phyloP scores from a whole-genome alignment of 1,284 basidiomycete genomes.

The Sanghuangporus weigelae region DNA sequence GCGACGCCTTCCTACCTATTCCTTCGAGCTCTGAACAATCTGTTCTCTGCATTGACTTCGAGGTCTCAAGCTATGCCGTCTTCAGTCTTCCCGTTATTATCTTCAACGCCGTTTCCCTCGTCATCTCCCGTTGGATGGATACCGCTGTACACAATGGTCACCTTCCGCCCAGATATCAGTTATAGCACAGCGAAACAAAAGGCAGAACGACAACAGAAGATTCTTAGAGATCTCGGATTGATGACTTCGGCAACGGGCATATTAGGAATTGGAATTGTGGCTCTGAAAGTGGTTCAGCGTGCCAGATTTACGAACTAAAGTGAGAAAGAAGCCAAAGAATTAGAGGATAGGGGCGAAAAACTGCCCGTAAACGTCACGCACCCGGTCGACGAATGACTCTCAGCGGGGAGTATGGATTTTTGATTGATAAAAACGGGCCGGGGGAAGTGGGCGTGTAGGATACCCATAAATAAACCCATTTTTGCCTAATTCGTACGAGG shows the following conservation, averaged over 20 bases:
- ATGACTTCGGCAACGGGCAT: conserved; percentile 42
- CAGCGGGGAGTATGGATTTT: conserved; percentile 1
- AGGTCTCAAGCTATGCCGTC: conserved; percentile 33
- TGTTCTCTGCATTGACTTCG: conserved; percentile 61
- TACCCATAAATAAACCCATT: conserved; percentile 4
- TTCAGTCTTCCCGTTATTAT: conserved; percentile 23
- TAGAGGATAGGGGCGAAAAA: conserved; percentile 1
- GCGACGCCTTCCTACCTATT: conserved; percentile 78
- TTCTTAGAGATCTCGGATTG: conserved; percentile 42
- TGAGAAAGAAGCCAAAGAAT: neutral
- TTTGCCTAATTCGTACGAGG: conserved; percentile 1
- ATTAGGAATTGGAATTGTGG: conserved; percentile 37
- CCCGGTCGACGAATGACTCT: neutral
- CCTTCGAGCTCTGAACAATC: conserved; percentile 75
- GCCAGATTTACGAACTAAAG: conserved; percentile 4
- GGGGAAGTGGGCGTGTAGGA: conserved; percentile 2
- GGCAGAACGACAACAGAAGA: conserved; percentile 52
- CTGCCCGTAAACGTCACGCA: neutral
- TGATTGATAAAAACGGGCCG: conserved; percentile 1
- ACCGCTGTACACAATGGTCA: conserved; percentile 94
- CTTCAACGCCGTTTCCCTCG: conserved; percentile 47
- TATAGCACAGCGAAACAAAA: conserved; percentile 72
- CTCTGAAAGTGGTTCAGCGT: conserved; percentile 33
- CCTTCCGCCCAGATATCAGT: conserved; percentile 90
- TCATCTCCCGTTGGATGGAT: conserved; percentile 72